A percentile compares a stretch with the other conserved stretches of the same genome.
These are phyloP conservation scores for Tirmania nivea DNA, from an alignment of 495 filamentous ascomycete genomes.

Conservation along the genomic window DNA sequence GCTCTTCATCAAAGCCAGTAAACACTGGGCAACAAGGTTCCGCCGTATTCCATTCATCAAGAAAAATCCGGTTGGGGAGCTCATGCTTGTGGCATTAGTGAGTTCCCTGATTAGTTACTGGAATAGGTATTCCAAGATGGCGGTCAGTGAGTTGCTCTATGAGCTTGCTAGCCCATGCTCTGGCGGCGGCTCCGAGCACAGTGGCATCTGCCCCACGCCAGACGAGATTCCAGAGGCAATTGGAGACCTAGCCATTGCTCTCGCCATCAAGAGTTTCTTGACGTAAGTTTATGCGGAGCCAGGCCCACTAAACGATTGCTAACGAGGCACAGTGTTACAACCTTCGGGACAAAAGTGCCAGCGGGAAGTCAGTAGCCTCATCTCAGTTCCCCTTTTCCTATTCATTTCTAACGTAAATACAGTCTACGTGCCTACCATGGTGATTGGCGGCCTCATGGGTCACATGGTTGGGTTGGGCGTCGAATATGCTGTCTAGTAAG, in stretches of 20 bases:
- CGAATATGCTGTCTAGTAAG: slow-evolving; percentile 46
- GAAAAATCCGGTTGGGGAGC: slow-evolving; percentile 63
- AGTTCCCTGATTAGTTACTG: slow-evolving; percentile 78
- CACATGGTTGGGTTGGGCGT: slow-evolving; percentile 70
- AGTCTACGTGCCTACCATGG: slow-evolving; percentile 61
- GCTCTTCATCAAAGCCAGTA: slow-evolving; percentile 88
- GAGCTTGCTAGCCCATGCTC: slow-evolving; percentile 75
- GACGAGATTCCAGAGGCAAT: slow-evolving; percentile 57
- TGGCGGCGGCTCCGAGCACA: slow-evolving; percentile 33
- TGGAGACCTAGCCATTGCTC: slow-evolving; percentile 46
- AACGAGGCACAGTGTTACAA: slow-evolving; percentile 12
- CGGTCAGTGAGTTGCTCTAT: slow-evolving; percentile 74
- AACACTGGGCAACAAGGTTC: slow-evolving; percentile 73
- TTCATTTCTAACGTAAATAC: not conserved
- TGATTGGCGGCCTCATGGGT: slow-evolving; percentile 83
- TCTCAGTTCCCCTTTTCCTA: not conserved
- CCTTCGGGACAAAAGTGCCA: slow-evolving; percentile 48
- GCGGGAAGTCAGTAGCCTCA: slow-evolving; percentile 33
- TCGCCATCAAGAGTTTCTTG: slow-evolving; percentile 72
- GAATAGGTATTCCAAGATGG: slow-evolving; percentile 74
- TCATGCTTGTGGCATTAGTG: slow-evolving; percentile 63
- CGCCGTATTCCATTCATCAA: slow-evolving; percentile 63
- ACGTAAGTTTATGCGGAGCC: slow-evolving; percentile 25
- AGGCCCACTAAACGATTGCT: slow-evolving; percentile 2
- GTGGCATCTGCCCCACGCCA: slow-evolving; percentile 54